These are phyloP conservation scores for Kwoniella shivajii DNA, from an alignment of 1,284 basidiomycete genomes.

Conservation along the genomic window DNA sequence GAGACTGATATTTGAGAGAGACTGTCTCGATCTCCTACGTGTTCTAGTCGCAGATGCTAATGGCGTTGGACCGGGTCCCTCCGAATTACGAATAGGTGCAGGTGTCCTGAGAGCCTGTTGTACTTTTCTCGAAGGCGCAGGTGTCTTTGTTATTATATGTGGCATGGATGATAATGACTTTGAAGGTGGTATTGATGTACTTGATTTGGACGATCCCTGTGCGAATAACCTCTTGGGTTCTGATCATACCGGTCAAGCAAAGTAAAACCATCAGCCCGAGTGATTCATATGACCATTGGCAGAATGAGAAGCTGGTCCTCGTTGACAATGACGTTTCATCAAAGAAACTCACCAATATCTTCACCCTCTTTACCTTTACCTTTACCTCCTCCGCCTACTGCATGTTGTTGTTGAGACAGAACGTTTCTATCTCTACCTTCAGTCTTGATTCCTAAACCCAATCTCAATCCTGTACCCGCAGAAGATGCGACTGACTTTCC, in stretches of 20 bases:
- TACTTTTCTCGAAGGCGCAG: slow-evolving; percentile 6
- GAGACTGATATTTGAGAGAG: slow-evolving; percentile 10
- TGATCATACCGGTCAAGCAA: background rate
- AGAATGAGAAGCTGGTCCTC: background rate
- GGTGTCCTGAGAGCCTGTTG: slow-evolving; percentile 25
- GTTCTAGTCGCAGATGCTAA: slow-evolving; percentile 43
- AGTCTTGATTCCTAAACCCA: slow-evolving; percentile 34
- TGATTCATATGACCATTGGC: too few relatives aligned
- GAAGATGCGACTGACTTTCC: slow-evolving; percentile 12
- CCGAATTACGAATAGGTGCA: background rate
- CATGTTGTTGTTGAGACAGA: slow-evolving; percentile 2
- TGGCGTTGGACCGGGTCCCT: slow-evolving; percentile 32
- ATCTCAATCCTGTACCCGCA: slow-evolving; percentile 17
- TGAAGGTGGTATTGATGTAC: slow-evolving; percentile 24
- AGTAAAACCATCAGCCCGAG: background rate
- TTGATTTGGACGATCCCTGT: slow-evolving; percentile 20
- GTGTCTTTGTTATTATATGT: slow-evolving; percentile 18
- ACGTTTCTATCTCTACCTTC: slow-evolving; percentile 35
- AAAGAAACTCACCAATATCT: slow-evolving; percentile 34
- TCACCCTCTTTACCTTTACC: slow-evolving; percentile 29
- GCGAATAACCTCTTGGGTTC: slow-evolving; percentile 40
- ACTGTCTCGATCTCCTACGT: slow-evolving; percentile 33
- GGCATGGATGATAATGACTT: slow-evolving; percentile 36
- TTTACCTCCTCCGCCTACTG: slow-evolving; percentile 11
- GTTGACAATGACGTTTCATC: background rate